A percentile compares a stretch with the other conserved stretches of the same genome.
phyloP scores from a whole-genome alignment of 2,329 filamentous ascomycete genomes.

The Aspergillus sojae region DNA sequence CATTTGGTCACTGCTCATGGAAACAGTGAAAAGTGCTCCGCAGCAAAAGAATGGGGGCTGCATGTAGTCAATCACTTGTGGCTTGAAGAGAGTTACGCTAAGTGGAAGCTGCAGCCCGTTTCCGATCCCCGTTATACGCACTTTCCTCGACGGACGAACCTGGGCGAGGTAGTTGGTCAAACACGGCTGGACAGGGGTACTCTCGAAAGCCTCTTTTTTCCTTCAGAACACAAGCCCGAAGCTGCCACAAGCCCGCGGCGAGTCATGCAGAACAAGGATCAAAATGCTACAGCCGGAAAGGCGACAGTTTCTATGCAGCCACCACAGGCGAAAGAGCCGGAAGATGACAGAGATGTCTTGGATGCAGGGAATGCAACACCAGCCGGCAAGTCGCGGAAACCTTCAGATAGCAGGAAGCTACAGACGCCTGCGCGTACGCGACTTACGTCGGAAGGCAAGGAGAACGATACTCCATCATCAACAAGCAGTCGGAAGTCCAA shows the following conservation, averaged over 20 bases:
- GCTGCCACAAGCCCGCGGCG: conserved; percentile 22
- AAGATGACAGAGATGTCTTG: conserved; percentile 21
- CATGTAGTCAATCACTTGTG: conserved; percentile 91
- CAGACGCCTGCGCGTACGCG: conserved; percentile 59
- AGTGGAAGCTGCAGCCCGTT: conserved; percentile 74
- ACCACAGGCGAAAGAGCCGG: conserved; percentile 22
- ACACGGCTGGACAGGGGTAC: conserved; percentile 76
- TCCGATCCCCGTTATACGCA: conserved; percentile 77
- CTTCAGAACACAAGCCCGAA: conserved; percentile 32
- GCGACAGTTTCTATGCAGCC: conserved; percentile 24
- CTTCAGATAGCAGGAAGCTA: conserved; percentile 34
- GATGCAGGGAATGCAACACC: conserved; percentile 29
- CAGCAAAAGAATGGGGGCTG: conserved; percentile 89
- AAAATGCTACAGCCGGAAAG: conserved; percentile 31
- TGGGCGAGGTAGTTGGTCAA: conserved; percentile 90
- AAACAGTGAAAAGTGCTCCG: conserved; percentile 88
- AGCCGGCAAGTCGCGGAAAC: conserved; percentile 31
- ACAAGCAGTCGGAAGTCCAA: conserved; percentile 86
- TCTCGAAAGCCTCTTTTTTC: conserved; percentile 70
- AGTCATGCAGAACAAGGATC: conserved; percentile 40
- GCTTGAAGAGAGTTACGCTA: conserved; percentile 96
- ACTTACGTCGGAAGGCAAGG: conserved; percentile 66
- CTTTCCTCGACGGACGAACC: conserved; percentile 86
- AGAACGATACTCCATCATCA: conserved; percentile 79
- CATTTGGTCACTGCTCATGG: conserved; percentile 91